Evolutionary conservation across 805 yeast species (phyloP).

Genomic region (Yarrowia sp.): DNA sequence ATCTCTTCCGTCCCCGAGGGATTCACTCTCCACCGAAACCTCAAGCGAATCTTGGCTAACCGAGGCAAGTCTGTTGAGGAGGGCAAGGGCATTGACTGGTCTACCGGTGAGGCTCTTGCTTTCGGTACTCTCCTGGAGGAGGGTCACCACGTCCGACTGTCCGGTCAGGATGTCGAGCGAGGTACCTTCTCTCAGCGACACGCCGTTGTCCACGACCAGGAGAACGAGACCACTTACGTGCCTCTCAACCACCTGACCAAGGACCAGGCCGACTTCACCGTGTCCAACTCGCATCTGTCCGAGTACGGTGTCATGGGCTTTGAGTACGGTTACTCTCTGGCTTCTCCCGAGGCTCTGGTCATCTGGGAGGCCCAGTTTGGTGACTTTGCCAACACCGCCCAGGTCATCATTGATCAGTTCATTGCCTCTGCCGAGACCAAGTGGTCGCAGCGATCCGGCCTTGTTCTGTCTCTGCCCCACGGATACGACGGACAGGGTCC

Average conservation of each 20-base stretch:
- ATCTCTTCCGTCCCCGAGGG: constrained; percentile 84
- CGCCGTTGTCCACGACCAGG: constrained; percentile 96
- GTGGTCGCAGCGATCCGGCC: constrained; percentile 99
- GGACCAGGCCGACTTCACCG: constrained; percentile 79
- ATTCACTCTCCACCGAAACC: constrained; percentile 91
- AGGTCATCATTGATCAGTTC: constrained; percentile 96
- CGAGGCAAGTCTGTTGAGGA: constrained; percentile 85
- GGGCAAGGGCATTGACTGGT: constrained; percentile 98
- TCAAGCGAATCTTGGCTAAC: constrained; percentile 88
- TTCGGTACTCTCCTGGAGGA: constrained; percentile 90
- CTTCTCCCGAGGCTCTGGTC: constrained; percentile 95
- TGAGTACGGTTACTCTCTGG: constrained; percentile 97
- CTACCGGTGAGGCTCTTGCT: constrained; percentile 99
- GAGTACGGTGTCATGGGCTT: constrained; percentile 99
- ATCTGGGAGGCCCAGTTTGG: constrained; percentile 99
- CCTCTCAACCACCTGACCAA: constrained; percentile 83
- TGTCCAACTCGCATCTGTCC: constrained; percentile 93
- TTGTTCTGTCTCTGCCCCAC: constrained; percentile 94
- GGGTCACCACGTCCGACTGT: constrained; percentile 95
- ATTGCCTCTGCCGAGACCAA: constrained; percentile 96
- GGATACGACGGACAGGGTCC: constrained; percentile 99
- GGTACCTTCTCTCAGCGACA: constrained; percentile 99
- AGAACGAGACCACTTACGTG: constrained; percentile 78
- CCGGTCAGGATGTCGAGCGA: constrained; percentile 99
- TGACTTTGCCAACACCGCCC: constrained; percentile 99